These are phyloP conservation scores for Cladosporium sp. DNA, from an alignment of 2,329 filamentous ascomycete species.

Conservation along the genomic window DNA sequence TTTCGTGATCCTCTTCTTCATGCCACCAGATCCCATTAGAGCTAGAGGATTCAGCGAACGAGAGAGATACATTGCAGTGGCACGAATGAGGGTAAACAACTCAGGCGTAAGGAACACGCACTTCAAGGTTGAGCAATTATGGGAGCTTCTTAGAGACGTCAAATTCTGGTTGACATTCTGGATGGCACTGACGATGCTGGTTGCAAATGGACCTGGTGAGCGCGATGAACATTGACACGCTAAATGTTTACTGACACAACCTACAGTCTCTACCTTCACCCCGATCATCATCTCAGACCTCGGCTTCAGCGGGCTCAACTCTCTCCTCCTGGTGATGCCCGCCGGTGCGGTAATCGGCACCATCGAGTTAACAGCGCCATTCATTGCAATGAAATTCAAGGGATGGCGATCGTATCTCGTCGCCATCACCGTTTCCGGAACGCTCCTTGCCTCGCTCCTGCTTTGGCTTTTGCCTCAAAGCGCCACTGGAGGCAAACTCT, in stretches of 20 bases:
- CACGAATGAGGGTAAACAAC: slow-evolving; percentile 33
- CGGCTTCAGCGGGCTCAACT: slow-evolving; percentile 47
- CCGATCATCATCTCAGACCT: slow-evolving; percentile 50
- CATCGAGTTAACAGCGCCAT: slow-evolving; percentile 43
- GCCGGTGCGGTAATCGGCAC: slow-evolving; percentile 42
- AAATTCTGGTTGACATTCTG: slow-evolving; percentile 46
- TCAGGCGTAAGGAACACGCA: slow-evolving; percentile 43
- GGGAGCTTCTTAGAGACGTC: slow-evolving; percentile 36
- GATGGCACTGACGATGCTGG: slow-evolving; percentile 43
- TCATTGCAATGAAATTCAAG: slow-evolving; percentile 42
- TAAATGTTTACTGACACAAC: too few species aligned
- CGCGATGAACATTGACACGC: too few species aligned
- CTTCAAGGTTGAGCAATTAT: slow-evolving; percentile 47
- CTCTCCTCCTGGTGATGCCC: slow-evolving; percentile 46
- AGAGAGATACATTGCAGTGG: slow-evolving; percentile 32
- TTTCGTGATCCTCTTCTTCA: slow-evolving; percentile 40
- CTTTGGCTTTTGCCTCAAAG: slow-evolving; percentile 47
- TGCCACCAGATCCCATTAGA: slow-evolving; percentile 45
- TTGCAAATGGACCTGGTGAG: slow-evolving; percentile 43
- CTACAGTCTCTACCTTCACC: slow-evolving; percentile 44
- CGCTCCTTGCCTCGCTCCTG: slow-evolving; percentile 44
- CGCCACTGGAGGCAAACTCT: slow-evolving; percentile 48
- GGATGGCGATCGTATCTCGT: slow-evolving; percentile 43
- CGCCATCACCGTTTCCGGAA: slow-evolving; percentile 43
- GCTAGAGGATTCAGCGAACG: slow-evolving; percentile 44